Percentiles rank a stretch among this genome's conserved stretches.
phyloP scores from a whole-genome alignment of 345 rosid genomes.

The Eucalyptus regnans region DNA sequence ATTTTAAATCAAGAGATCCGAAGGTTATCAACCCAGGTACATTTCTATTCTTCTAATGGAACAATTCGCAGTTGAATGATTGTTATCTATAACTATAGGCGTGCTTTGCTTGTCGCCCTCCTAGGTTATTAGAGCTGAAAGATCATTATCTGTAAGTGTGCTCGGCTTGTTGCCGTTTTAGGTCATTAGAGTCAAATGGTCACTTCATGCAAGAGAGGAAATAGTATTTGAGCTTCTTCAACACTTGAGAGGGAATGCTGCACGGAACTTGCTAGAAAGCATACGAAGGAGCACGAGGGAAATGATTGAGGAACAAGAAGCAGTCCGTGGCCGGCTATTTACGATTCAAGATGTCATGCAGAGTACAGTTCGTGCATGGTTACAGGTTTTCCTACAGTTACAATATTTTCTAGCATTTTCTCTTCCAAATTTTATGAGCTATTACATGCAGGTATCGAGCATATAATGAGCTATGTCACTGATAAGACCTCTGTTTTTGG shows the following conservation, averaged over 20 bases:
- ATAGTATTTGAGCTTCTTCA: constrained; percentile 59
- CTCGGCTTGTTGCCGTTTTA: not conserved
- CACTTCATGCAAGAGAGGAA: constrained; percentile 60
- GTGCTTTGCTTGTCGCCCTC: not conserved
- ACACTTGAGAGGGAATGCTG: constrained; percentile 33
- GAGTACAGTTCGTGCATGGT: constrained; percentile 55
- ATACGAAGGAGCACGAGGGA: constrained; percentile 35
- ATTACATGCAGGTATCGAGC: not conserved
- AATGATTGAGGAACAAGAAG: constrained; percentile 58
- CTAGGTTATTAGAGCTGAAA: not conserved
- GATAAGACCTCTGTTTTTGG: not conserved
- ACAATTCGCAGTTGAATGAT: not conserved
- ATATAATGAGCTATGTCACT: not conserved
- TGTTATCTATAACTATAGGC: not conserved
- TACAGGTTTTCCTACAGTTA: constrained; percentile 24
- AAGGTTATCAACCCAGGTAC: constrained; percentile 50
- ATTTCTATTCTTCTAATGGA: not conserved
- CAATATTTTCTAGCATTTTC: not conserved
- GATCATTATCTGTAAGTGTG: not conserved
- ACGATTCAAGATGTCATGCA: constrained; percentile 65
- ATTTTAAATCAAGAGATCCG: constrained; percentile 61
- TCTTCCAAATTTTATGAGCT: not conserved
- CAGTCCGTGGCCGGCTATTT: constrained; percentile 46
- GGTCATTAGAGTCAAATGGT: constrained; percentile 71
- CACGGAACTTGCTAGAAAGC: constrained; percentile 25